phyloP scores from a whole-genome alignment of 257 asterid species.

The Lavandula angustifolia region DNA sequence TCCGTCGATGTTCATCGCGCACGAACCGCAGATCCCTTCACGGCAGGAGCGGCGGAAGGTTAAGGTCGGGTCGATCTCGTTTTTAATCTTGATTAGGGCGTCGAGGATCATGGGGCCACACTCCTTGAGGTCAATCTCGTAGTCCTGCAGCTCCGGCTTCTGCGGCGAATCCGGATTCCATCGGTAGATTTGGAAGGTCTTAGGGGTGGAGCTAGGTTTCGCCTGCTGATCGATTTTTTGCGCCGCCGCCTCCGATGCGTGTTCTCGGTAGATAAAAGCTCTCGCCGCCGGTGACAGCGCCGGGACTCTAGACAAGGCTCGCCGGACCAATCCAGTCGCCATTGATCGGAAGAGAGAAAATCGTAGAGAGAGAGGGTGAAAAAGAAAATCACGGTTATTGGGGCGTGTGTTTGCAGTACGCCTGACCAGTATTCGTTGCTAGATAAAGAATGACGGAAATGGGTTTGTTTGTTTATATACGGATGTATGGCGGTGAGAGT shows the following conservation, averaged over 20 bases:
- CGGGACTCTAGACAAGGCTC: conserved; percentile 61
- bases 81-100: conserved; percentile 85
- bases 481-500: neutral
- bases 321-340: conserved; percentile 84
- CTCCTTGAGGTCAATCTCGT: conserved; percentile 71
- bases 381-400: conserved; percentile 13
- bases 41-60: conserved; percentile 95
- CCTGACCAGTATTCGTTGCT: neutral
- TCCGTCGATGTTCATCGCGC: conserved; percentile 96
- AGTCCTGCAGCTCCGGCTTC: conserved; percentile 73
- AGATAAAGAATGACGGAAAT: conserved; percentile 35
- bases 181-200: conserved; percentile 93
- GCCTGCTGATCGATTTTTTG: conserved; percentile 48
- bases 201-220: conserved; percentile 36
- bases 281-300: conserved; percentile 50
- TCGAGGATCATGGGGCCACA: conserved; percentile 95
- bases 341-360: conserved; percentile 39
- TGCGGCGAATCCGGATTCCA: conserved; percentile 82
- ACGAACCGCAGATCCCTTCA: conserved; percentile 97
- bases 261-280: conserved; percentile 42
- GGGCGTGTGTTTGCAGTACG: conserved; percentile 35
- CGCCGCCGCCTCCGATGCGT: conserved; percentile 65
- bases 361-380: conserved; percentile 28
- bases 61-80: conserved; percentile 83
- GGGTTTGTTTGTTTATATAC: conserved; percentile 17